These are phyloP conservation scores for Aristolochia californica DNA, from an alignment of 164 flowering plant species.

Conservation along the genomic window DNA sequence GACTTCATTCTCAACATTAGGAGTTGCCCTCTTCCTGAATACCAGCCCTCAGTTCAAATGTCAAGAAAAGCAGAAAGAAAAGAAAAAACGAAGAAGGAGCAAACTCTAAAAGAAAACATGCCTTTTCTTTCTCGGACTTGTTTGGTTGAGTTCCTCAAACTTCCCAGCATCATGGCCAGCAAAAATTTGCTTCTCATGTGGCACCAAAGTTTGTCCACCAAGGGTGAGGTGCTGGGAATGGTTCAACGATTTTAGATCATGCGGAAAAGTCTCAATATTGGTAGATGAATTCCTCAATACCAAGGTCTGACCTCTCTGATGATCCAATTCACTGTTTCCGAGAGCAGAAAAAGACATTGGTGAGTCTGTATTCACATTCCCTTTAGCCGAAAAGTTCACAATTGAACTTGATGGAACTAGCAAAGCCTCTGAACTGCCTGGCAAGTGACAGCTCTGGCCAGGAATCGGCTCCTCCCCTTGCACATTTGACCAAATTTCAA, in stretches of 20 bases:
- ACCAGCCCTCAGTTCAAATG: conserved; percentile 4
- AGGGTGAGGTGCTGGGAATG: conserved; percentile 10
- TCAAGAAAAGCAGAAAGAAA: not conserved
- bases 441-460: conserved; percentile 4
- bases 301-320: conserved; percentile 12
- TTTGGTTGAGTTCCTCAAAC: conserved; percentile 30
- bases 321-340: conserved; percentile 9
- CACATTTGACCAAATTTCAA: conserved; percentile 14
- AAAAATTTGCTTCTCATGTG: conserved; percentile 15
- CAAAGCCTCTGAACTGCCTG: conserved; percentile 13
- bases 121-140: conserved; percentile 43
- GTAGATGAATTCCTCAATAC: conserved; percentile 12
- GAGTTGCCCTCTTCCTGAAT: conserved; percentile 24
- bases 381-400: conserved; percentile 12
- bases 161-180: conserved; percentile 14
- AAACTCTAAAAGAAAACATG: conserved; percentile 12
- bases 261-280: conserved; percentile 13
- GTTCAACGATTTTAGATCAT: conserved; percentile 6
- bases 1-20: conserved; percentile 24
- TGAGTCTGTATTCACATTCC: not conserved
- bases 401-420: conserved; percentile 8
- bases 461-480: conserved; percentile 11
- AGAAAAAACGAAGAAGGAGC: not conserved
- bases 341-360: not conserved
- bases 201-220: conserved; percentile 11